Evolutionary conservation across 2,329 filamentous ascomycete species (phyloP), one percentile per base, ranked within the genome.

Genomic region (Dactylellina cionopaga): DNA sequence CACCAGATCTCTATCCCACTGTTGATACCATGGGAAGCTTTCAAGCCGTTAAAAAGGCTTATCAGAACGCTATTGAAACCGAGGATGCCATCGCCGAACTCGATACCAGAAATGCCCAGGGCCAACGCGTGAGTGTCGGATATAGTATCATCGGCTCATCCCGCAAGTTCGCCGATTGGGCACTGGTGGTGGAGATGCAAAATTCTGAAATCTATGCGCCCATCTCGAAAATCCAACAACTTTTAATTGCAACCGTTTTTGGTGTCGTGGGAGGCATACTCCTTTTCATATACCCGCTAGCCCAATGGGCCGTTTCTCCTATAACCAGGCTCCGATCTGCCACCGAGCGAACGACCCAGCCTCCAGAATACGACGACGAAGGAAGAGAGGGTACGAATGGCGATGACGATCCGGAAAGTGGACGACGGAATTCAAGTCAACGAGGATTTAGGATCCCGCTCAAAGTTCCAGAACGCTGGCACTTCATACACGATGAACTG

Each of bases 231-330:
- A 83, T 96, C n/a, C 87, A 91, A 17, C 88, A 89, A 49, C 91
- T 96, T 54, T 85, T 97, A 1, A 81, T 96, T 1, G 91, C 88
- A 3, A 96, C 92, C 73, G 90, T 96, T 0, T 96, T 96, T 78
- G 91, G 90, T 0, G 94, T 92, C 0, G 85, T 89, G 10, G 92
- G 89, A 0, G 83, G 90, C 3, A 86, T 96, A 55, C 79, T 92
- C 2, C 74, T 96, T 6, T 79, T 96, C 1, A 84, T 92, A 1
- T 85, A 93, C 35, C 92, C 92, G 0, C 87, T 92, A 35, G 92
- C 92, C 1, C 92, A 96, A 78, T 86, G 90, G 70, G 90, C 90
- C 51, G 92, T 95, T 47, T 83, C 88, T 75, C 93, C 93, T 0
- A 96, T 96, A 75, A 84, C 90, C 54, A 85, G 90, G 74, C 82